A percentile compares a stretch with the other conserved stretches of the same genome.
phyloP scores from a whole-genome alignment of 345 rosid species.

The Citrus australasica region DNA sequence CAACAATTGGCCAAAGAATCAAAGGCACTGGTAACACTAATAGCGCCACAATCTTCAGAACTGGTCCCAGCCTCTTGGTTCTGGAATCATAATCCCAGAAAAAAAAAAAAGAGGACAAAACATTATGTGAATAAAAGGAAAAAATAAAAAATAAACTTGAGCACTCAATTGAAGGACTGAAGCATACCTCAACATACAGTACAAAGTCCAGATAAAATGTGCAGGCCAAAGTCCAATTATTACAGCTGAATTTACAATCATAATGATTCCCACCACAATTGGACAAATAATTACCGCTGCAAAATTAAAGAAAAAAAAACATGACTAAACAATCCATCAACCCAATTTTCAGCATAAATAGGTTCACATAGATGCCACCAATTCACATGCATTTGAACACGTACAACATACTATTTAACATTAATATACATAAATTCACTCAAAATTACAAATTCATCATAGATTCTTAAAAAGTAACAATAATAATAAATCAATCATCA shows the following conservation, averaged over 20 bases:
- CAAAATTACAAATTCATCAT: background rate
- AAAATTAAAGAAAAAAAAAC: background rate
- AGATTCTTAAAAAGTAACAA: too few relatives aligned
- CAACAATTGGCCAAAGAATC: constrained; percentile 64
- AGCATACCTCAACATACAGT: constrained; percentile 62
- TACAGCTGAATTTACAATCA: constrained; percentile 55
- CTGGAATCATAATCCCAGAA: constrained; percentile 23
- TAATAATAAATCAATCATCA: background rate
- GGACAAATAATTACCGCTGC: constrained; percentile 60
- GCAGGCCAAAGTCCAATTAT: constrained; percentile 79
- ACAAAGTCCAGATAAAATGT: constrained; percentile 74
- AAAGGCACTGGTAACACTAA: constrained; percentile 59
- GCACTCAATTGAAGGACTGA: background rate
- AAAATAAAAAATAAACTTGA: background rate
- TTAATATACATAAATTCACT: background rate
- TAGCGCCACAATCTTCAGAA: constrained; percentile 59
- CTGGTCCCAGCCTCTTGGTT: constrained; percentile 68
- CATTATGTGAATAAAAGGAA: background rate
- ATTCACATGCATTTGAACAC: background rate
- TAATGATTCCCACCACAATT: constrained; percentile 42
- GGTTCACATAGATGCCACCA: too few relatives aligned
- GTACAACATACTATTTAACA: background rate
- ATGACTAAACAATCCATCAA: background rate
- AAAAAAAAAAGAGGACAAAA: constrained; percentile 1
- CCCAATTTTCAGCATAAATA: background rate